Evolutionary conservation across 83 land plant species (phyloP).

Genomic region (Picea abies): DNA sequence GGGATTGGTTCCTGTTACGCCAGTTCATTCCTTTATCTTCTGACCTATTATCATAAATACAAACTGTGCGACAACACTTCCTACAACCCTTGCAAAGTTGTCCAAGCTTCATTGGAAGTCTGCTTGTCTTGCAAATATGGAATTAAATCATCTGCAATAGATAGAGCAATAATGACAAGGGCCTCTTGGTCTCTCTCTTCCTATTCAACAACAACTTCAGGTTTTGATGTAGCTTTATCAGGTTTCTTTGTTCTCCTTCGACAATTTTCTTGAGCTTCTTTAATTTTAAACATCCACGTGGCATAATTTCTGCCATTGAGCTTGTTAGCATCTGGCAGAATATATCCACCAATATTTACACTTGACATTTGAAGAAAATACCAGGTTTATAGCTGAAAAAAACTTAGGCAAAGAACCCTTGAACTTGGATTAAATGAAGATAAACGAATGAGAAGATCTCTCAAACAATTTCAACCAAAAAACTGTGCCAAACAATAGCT

Average conservation of each 20-base stretch:
- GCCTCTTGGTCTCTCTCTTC: not conserved
- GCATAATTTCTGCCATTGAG: not conserved
- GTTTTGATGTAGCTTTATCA: no score
- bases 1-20: no score
- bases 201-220: no score
- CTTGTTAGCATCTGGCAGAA: not conserved
- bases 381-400: not conserved
- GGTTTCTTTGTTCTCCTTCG: not conserved
- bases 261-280: no score
- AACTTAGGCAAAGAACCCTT: not conserved
- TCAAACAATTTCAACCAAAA: not conserved
- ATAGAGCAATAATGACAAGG: not conserved
- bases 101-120: not conserved
- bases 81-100: not conserved
- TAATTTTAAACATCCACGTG: not conserved
- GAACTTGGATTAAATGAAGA: not conserved
- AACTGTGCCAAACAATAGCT: not conserved
- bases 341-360: not conserved
- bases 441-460: not conserved
- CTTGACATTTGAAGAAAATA: not conserved
- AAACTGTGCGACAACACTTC: no score
- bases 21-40: no score
- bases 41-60: no score
- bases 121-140: not conserved
- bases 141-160: not conserved